Base-by-base conservation (phyloP, 1,284 basidiomycete genomes). In the Psilocybe mexicana region DNA sequence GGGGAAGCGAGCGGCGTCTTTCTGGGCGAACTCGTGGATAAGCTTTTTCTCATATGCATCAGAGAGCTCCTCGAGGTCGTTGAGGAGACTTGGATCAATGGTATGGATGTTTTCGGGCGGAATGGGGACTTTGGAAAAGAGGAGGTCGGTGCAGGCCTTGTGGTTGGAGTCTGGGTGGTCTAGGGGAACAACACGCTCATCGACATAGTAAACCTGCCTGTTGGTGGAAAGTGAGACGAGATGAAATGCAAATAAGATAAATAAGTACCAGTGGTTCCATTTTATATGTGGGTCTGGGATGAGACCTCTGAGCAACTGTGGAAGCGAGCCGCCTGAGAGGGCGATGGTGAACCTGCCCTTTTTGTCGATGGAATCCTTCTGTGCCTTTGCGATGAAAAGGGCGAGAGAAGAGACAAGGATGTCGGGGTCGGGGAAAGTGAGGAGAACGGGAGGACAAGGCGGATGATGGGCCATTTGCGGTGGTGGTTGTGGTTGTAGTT, bases 201-300 rank as follows among this genome's bases (percentile, higher is more conserved):
- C 97, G 53, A 90, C 94, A 73, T 98, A 99, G 79, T 92, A 99
- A 68, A 99, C 87, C 67, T 98, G 94, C 96, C 96, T 98, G 73
- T 1, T 67, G 60, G 65, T 43, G 35, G 58, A 38, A 38, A 38
- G 3, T 40, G n/a, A 4, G 38, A 55, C 8, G 30, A 43, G 35
- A 18, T 25, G 40, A 36, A 5, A n/a, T 8, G 5, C 30, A 8
- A 33, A 33, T 4, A 8, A 26, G 12, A 47, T 36, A 26, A 14
- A 35, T 2, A 79, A 84, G 63, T 67, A 95, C 96, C 96, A 99
- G 74, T 94, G 93, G 72, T 96, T 89, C 96, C 97, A 99, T 72
- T 92, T 92, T 12, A 96, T 84, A 46, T 84, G 83, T 43, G 88
- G 79, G 64, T 92, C 82, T 56, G 75, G 81, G 61, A 96, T 83